Evolutionary conservation across 1,139 yeast genomes (phyloP).

Genomic region (Kurtzmaniella quercitrusa): DNA sequence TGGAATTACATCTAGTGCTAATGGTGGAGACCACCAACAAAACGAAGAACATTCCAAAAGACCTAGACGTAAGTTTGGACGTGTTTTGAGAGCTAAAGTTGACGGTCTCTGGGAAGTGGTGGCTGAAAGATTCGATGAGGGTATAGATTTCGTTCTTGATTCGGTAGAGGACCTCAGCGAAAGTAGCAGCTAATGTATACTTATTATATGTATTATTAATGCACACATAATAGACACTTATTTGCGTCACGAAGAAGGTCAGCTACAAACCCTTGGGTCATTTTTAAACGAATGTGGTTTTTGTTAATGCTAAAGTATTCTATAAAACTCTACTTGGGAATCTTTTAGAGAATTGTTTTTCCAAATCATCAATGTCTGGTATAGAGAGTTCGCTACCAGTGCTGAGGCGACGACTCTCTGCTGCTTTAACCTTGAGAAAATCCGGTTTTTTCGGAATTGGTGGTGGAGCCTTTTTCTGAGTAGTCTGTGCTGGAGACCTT

Average conservation of each 20-base stretch:
- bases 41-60: constrained; percentile 51
- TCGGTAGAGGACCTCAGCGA: constrained; percentile 53
- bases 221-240: not conserved
- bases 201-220: constrained; percentile 2
- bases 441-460: constrained; percentile 62
- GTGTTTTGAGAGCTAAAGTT: constrained; percentile 69
- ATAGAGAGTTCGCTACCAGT: constrained; percentile 41
- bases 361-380: constrained; percentile 55
- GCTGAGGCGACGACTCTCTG: constrained; percentile 26
- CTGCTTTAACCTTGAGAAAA: constrained; percentile 33
- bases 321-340: constrained; percentile 51
- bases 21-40: constrained; percentile 18
- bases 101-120: constrained; percentile 77
- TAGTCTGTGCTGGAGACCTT: constrained; percentile 2
- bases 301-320: not conserved
- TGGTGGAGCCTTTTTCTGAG: constrained; percentile 41
- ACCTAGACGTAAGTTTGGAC: constrained; percentile 87
- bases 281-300: no score
- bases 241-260: no score
- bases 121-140: constrained; percentile 81
- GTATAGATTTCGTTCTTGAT: constrained; percentile 77
- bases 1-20: constrained; percentile 13
- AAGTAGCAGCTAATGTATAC: constrained; percentile 12
- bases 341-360: constrained; percentile 48
- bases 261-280: no score